Percentiles rank a stretch among this genome's conserved stretches.
phyloP scores from a whole-genome alignment of 1,139 yeast genomes.

The Debaryomyces sp. region DNA sequence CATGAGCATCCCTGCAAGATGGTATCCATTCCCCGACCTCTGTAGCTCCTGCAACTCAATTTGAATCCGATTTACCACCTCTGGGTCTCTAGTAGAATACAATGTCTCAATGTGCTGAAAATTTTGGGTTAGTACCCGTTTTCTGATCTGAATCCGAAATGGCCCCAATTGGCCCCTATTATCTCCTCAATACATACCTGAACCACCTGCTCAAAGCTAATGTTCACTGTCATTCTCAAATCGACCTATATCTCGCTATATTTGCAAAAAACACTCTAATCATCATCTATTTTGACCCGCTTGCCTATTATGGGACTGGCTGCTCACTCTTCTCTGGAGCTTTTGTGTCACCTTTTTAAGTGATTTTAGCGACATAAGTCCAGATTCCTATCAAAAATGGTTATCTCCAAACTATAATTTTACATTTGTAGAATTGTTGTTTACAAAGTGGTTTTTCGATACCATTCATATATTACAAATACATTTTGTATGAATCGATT shows the following conservation, averaged over 20 bases:
- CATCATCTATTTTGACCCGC: neutral
- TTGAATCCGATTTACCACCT: slow-evolving; percentile 50
- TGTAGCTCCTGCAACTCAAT: slow-evolving; percentile 56
- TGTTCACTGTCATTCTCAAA: neutral
- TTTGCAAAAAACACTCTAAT: neutral
- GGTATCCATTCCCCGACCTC: slow-evolving; percentile 51
- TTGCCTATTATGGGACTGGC: neutral
- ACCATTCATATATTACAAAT: neutral
- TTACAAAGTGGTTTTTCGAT: neutral
- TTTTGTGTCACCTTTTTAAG: neutral
- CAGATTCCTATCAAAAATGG: neutral
- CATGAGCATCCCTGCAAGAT: slow-evolving; percentile 53
- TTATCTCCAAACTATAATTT: neutral
- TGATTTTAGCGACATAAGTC: neutral
- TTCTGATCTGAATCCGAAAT: neutral
- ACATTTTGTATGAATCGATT: neutral
- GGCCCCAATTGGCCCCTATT: neutral
- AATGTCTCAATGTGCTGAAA: slow-evolving; percentile 39
- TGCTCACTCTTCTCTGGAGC: neutral
- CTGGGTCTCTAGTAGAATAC: slow-evolving; percentile 45
- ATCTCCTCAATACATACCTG: neutral
- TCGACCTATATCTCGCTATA: neutral
- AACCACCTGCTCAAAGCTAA: slow-evolving; percentile 2
- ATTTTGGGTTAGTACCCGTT: slow-evolving; percentile 1
- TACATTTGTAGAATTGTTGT: neutral